phyloP scores from a whole-genome alignment of 75 land plant species.

The Selaginella moellendorffii region DNA sequence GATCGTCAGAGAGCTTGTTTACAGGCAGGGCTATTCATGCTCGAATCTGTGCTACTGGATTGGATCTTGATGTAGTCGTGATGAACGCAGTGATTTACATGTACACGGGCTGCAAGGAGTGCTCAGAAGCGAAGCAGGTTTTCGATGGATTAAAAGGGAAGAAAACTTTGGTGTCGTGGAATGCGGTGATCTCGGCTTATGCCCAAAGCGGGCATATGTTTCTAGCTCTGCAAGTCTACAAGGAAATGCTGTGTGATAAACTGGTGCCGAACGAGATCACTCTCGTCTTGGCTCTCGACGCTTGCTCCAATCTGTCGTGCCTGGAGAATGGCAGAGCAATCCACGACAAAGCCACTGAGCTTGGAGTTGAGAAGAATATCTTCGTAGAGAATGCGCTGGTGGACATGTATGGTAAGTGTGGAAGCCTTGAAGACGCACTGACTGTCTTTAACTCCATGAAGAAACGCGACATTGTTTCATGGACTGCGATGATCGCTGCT shows the following conservation, averaged over 20 bases:
- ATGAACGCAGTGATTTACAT: too few relatives aligned
- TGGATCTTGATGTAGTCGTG: too few relatives aligned
- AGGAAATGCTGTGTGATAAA: neutral
- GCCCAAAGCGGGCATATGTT: conserved; percentile 14
- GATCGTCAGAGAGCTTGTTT: too few relatives aligned
- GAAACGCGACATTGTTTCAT: conserved; percentile 14
- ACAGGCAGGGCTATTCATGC: too few relatives aligned
- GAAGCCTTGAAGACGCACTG: neutral
- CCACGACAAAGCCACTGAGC: conserved; percentile 2
- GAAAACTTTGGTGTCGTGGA: conserved; percentile 14
- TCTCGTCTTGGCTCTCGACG: conserved; percentile 6
- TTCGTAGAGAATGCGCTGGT: conserved; percentile 14
- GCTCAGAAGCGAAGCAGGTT: too few relatives aligned
- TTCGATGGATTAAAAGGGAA: too few relatives aligned
- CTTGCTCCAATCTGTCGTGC: conserved; percentile 8
- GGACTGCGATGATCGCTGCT: conserved; percentile 19
- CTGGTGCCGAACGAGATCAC: conserved; percentile 4
- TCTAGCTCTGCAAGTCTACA: conserved; percentile 17
- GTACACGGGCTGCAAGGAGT: too few relatives aligned
- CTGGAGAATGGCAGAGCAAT: neutral
- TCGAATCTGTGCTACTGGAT: too few relatives aligned
- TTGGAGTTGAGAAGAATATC: conserved; percentile 9
- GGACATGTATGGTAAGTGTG: conserved; percentile 11
- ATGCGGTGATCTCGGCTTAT: conserved; percentile 11
- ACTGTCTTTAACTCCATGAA: conserved; percentile 11